Evolutionary conservation across 2,329 filamentous ascomycete species (phyloP), one percentile per base, ranked within the genome.

Genomic region (Fonsecaea multimorphosa): DNA sequence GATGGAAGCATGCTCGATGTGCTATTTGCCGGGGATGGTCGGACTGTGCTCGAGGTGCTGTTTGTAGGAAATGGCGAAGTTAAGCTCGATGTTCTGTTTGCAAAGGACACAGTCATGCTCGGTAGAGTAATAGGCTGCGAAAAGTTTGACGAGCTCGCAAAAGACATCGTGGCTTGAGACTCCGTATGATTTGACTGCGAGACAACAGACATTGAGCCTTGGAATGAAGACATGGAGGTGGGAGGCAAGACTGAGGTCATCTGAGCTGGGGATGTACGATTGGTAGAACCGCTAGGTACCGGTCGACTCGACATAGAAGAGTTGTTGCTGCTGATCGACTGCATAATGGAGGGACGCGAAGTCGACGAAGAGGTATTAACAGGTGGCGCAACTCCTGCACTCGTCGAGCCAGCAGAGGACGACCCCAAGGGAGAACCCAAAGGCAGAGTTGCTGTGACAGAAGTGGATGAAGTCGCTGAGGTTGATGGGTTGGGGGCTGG

Each of bases 261-360:
- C 27, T 49, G 36, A 58, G 12, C 34, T 6, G 22, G 31, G n/a
- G 56, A 49, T 49, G 56, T 58, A 9, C 29, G 27, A 46, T 31
- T 49, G 29, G 56, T 49, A 19, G 56, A n/a, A 8, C 16, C 56
- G 12, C 19, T 12, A 24, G 12, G 14, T 27, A 32, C 7, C 16
- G 27, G 8, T 9, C n/a, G 14, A 32, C 14, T 34, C 7, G 24
- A 16, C 51, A 12, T 27, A 11, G 40, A 51, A 40, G 29, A 31
- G 44, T 2, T 24, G 16, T 6, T 52, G 32, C 44, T 51, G 12
- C 11, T 38, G n/a, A 22, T 24, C 24, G 58, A 34, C 8, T 22
- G 12, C 19, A n/a, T 24, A 38, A 29, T 52, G 31, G 44, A 36
- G 12, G 24, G n/a, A 29, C 16, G n/a, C 12, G 46, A 40, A 38